Conservation (phyloP, 768 basidiomycete species). For the Tephrocybe sp. region DNA sequence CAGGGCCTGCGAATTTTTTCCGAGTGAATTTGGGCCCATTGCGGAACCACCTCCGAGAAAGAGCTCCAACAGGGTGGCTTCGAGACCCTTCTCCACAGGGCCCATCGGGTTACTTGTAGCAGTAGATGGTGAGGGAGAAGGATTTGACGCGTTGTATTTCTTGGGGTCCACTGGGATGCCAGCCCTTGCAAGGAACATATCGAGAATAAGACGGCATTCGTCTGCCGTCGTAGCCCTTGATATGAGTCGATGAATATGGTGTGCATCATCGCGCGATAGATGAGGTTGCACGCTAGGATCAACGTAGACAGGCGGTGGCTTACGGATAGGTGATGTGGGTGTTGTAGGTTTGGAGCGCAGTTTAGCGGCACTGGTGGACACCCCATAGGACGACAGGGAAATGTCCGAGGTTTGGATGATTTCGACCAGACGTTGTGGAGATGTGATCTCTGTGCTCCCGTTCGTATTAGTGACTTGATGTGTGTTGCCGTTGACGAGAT, state of each 20-base stretch:
- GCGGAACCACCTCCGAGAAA: conserved; percentile 30
- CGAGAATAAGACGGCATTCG: conserved; percentile 84
- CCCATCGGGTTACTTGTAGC: conserved; percentile 8
- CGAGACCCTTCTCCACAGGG: conserved; percentile 35
- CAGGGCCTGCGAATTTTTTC: conserved; percentile 4
- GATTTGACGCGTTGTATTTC: conserved; percentile 29
- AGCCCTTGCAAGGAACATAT: conserved; percentile 74
- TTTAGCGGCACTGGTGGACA: conserved; percentile 4
- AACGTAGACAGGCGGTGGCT: conserved; percentile 19
- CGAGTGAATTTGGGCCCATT: conserved; percentile 8
- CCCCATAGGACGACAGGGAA: neutral
- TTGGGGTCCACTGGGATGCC: conserved; percentile 39
- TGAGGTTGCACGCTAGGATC: conserved; percentile 15
- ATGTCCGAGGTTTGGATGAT: neutral
- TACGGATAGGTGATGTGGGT: conserved; percentile 11
- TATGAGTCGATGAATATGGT: conserved; percentile 69
- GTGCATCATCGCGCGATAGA: conserved; percentile 46
- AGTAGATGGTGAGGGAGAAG: conserved; percentile 37
- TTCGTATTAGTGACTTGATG: neutral
- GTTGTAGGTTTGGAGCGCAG: conserved; percentile 2
- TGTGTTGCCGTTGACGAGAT: neutral
- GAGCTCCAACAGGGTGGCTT: conserved; percentile 52
- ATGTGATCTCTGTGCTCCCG: neutral
- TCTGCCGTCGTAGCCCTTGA: conserved; percentile 69
- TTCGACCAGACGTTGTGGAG: conserved; percentile 6